Evolutionary conservation across 2,329 filamentous ascomycete species (phyloP), one percentile per base, ranked within the genome.

Genomic region (Tolypocladium tropicale): DNA sequence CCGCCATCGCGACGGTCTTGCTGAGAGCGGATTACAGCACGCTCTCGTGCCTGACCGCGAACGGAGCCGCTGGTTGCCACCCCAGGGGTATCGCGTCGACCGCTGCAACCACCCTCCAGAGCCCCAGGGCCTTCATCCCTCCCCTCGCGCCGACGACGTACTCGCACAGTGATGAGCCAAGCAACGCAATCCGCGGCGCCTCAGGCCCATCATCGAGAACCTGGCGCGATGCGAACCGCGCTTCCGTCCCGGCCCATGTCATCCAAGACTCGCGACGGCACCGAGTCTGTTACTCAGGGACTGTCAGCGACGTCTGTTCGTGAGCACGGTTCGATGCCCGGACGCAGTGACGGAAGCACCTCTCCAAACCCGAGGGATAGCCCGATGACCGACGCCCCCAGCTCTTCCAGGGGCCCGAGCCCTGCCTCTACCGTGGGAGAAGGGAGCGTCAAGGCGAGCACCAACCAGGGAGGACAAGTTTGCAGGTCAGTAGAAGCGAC

Each of bases 401-500:
- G 55, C 28, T 65, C 64, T 48, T 59, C 65, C 23, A 68, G 65
- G 33, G 61, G 63, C 25, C 62, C 63, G n/a, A 72, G 70, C 32
- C 68, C 68, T 28, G 60, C 59, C 14, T 63, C 64, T 33, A 55
- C 61, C 1, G 56, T 53, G 2, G 62, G 55, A 25, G 59, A 62
- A 12, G 46, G 58, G 7, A 50, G 51, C 25, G 46, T 41, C 41
- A 65, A 64, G 52, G 46, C 54, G 18, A 57, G 56, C 16, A 32
- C 66, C 46, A 66, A 67, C 34, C 74, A 84, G 48, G 76, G 74
- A 53, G 85, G 85, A 3, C 86, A 89, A 68, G 75, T 88, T 50
- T 90, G 86, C 83, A 89, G 86, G 86, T 88, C 74, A 66, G 79
- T 65, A 49, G 10, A 11, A 37, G n/a, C n/a, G 23, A 21, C n/a